Evolutionary conservation across 139 green algal genomes (phyloP).

Genomic region (Chlorella ohadii): DNA sequence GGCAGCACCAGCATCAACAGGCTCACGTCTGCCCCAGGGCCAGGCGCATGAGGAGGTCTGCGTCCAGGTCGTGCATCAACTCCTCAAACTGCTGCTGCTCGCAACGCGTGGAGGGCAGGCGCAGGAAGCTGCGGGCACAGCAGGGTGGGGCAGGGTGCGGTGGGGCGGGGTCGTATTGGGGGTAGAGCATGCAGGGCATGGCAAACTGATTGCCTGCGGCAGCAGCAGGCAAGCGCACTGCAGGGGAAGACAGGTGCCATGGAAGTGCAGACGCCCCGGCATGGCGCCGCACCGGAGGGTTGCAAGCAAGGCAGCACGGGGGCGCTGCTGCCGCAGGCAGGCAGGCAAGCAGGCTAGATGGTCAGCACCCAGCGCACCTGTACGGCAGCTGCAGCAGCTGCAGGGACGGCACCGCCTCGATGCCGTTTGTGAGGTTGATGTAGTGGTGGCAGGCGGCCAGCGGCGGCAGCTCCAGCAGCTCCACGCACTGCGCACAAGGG

Average conservation of each 20-base stretch:
- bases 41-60: constrained; percentile 63
- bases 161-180: too few species aligned
- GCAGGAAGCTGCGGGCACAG: constrained; percentile 51
- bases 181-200: too few species aligned
- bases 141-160: too few species aligned
- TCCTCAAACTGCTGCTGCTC: constrained; percentile 76
- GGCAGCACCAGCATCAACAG: neutral
- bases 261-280: too few species aligned
- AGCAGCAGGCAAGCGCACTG: too few species aligned
- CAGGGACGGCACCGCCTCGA: constrained; percentile 68
- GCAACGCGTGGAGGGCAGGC: constrained; percentile 68
- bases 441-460: constrained; percentile 56
- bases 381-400: constrained; percentile 57
- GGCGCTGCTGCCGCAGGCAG: neutral
- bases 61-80: constrained; percentile 64
- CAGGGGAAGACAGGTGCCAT: too few species aligned
- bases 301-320: too few species aligned
- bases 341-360: too few species aligned
- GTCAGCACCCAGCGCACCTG: constrained; percentile 50
- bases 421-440: constrained; percentile 76
- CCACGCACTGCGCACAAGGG: constrained; percentile 3
- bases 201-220: too few species aligned
- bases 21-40: constrained; percentile 69
- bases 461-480: constrained; percentile 17
- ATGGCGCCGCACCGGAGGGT: too few species aligned